Evolutionary conservation across 78 protist species (phyloP).

Genomic region (Dictyostelium purpureum): DNA sequence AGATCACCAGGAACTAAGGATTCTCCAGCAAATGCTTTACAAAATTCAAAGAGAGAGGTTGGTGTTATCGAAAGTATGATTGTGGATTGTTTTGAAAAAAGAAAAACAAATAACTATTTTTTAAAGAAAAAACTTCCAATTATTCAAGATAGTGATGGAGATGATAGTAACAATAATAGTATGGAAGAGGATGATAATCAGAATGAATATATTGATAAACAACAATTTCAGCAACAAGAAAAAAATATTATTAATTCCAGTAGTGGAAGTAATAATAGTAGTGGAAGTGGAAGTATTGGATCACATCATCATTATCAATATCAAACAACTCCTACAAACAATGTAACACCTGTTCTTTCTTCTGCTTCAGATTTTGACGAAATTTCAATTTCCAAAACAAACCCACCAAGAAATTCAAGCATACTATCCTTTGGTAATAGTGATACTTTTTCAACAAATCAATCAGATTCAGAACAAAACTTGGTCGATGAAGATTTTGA

Average conservation of each 20-base stretch:
- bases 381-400: not conserved
- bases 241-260: constrained; percentile 15
- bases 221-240: not conserved
- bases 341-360: constrained; percentile 1
- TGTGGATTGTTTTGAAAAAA: constrained; percentile 21
- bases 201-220: not conserved
- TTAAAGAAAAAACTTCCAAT: not conserved
- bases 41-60: constrained; percentile 40
- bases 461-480: constrained; percentile 47
- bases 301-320: not conserved
- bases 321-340: constrained; percentile 14
- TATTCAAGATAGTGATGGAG: not conserved
- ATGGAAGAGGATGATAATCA: constrained; percentile 9
- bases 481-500: constrained; percentile 40
- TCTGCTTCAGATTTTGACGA: not conserved
- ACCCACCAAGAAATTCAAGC: constrained; percentile 34
- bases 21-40: not conserved
- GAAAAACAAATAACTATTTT: not conserved
- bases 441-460: constrained; percentile 22
- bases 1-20: constrained; percentile 12
- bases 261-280: not conserved
- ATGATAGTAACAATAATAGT: not conserved
- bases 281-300: not conserved
- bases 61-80: constrained; percentile 35
- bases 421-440: constrained; percentile 28